Base-by-base conservation (phyloP, 495 filamentous ascomycete species). In the Staphylotrichum longicolle region DNA sequence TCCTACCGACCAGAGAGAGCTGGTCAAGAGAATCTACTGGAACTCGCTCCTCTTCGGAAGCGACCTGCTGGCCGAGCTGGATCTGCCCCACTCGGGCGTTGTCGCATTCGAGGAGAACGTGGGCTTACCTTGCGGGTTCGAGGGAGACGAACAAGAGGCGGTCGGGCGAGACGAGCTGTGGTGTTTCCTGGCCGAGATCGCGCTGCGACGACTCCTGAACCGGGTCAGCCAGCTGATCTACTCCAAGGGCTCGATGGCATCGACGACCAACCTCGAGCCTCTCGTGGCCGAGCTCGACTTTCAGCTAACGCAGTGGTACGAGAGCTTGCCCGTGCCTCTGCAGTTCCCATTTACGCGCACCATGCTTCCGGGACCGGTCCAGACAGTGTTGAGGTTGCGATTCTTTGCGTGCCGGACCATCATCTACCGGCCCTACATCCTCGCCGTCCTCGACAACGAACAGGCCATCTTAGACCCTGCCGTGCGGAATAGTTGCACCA, bases 371-470 rank as follows among this genome's bases (percentile, higher is more conserved):
- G 86, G 91, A 69, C 83, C 88, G 20, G 83, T 91, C 40, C 90
- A 93, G 72, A 92, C 89, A 20, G 90, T 92, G 52, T 73, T 92
- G 33, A 77, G 90, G 48, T 75, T 92, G 64, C 85, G 90, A 41
- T 93, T 91, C 77, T 91, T 87, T 74, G 89, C 90, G 46, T 92
- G 90, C 72, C 86, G 87, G 53, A 91, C 90, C 42, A 91, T 93
- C 69, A 93, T 93, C 65, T 92, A 88, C 76, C 81, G 90, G 33
- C 89, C 90, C 2, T 93, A 92, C 72, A 90, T 91, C 63, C 78
- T 91, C 57, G 88, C 88, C 11, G 89, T 91, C 2, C 76, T 93
- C 32, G 85, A 91, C 67, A 90, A 91, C 64, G 89, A 92, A 62
- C 83, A 85, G 66, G 84, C 85, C 49, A 82, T 83, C 39, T 71